phyloP scores from a whole-genome alignment of 176 grass and related monocot species.

The Areca catechu region DNA sequence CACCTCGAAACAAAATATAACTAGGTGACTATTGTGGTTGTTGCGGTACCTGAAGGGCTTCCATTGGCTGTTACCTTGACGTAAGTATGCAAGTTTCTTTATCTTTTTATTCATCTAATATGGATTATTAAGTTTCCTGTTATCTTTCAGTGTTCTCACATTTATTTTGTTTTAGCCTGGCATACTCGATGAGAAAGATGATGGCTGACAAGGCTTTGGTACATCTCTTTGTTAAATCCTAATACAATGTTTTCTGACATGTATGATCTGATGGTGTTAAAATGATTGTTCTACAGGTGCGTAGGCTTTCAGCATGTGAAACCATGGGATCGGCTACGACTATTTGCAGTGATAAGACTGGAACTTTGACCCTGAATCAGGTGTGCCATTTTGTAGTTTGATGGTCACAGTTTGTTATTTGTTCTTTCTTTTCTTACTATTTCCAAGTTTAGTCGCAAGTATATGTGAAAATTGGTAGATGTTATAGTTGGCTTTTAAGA shows the following conservation, averaged over 20 bases:
- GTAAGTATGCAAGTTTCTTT: constrained; percentile 26
- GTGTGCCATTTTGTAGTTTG: constrained; percentile 23
- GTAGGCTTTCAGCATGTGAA: constrained; percentile 94
- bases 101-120: constrained; percentile 4
- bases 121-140: background rate
- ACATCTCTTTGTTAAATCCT: constrained; percentile 9
- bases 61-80: constrained; percentile 95
- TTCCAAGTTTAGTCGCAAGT: too few species aligned
- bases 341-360: constrained; percentile 97
- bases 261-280: background rate
- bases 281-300: constrained; percentile 39
- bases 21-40: constrained; percentile 89
- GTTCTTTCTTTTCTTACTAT: background rate
- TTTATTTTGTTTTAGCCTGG: constrained; percentile 42
- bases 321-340: constrained; percentile 99
- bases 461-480: too few species aligned
- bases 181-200: constrained; percentile 96
- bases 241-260: constrained; percentile 10
- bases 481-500: too few species aligned
- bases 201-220: constrained; percentile 89
- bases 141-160: background rate
- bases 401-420: background rate
- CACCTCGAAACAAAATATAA: background rate
- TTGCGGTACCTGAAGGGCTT: constrained; percentile 88
- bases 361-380: constrained; percentile 88